Evolutionary conservation across 371 early-diverging fungal species (phyloP).

Genomic region (Mortierella sp.): DNA sequence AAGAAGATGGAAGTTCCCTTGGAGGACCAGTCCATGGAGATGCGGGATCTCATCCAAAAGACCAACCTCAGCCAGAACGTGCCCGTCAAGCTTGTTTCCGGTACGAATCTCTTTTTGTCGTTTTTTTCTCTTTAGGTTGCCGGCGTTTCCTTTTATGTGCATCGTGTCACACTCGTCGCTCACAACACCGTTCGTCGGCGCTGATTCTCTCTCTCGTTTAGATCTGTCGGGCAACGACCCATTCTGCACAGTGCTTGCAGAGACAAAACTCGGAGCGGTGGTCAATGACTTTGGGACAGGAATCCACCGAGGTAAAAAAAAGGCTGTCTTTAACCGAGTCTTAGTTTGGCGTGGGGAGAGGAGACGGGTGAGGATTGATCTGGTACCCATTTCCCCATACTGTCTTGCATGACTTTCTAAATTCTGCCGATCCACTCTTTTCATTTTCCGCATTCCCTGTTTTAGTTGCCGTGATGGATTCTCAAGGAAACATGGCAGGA

Average conservation of each 20-base stretch:
- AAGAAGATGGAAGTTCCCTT: slow-evolving; percentile 55
- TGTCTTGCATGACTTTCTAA: slow-evolving; percentile 6
- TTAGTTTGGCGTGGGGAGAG: too few species aligned
- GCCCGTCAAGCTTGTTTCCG: slow-evolving; percentile 74
- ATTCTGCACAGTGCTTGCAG: slow-evolving; percentile 84
- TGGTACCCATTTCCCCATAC: background rate
- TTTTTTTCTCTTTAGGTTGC: background rate
- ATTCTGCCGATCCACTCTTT: background rate
- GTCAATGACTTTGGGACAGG: slow-evolving; percentile 83
- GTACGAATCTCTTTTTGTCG: slow-evolving; percentile 13
- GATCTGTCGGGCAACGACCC: slow-evolving; percentile 89
- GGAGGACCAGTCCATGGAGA: slow-evolving; percentile 63
- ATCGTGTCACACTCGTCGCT: background rate
- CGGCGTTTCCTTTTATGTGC: background rate
- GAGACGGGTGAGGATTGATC: too few species aligned
- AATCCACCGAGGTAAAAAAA: slow-evolving; percentile 74
- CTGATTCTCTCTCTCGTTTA: slow-evolving; percentile 5
- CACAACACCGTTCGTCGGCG: background rate
- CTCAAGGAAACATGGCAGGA: slow-evolving; percentile 62
- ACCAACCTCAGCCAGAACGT: slow-evolving; percentile 70
- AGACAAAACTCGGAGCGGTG: slow-evolving; percentile 80
- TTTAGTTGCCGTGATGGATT: slow-evolving; percentile 57
- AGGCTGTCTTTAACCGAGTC: background rate
- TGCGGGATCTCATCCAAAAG: slow-evolving; percentile 70
- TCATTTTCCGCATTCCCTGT: background rate